Evolutionary conservation across 2,329 filamentous ascomycete species (phyloP), one percentile per base, ranked within the genome.

Genomic region (Aspergillus sergii): DNA sequence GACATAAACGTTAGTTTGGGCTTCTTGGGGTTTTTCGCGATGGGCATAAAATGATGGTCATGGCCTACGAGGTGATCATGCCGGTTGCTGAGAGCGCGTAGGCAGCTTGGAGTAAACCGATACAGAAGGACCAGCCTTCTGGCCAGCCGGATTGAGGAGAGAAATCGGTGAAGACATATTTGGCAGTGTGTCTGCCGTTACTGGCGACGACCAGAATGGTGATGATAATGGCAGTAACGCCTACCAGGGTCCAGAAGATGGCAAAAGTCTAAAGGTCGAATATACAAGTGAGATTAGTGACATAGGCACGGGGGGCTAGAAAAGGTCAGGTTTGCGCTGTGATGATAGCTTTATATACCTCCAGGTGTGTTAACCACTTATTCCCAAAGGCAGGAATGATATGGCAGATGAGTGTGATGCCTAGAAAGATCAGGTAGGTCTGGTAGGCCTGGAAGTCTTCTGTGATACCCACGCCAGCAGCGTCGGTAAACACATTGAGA

Each of bases 41-140:
- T 2, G 34, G 14, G 14, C 16, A 21, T 16, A 12, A 12, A 16
- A 16, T 6, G 21, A n/a, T 39, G 5, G 14, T 21, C 34, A 30
- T 32, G 64, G 82, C 87, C 83, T 79, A 89, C 87, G 88, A 90
- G 74, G 92, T 89, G 63, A 93, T 89, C 90, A 93, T 93, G 78
- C 91, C 91, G 34, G 87, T 78, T 0, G 89, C 87, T 1, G 91
- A 88, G 82, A 91, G 89, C 19, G 88, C 88, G 72, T 91, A 91
- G 4, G 76, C 81, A 21, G 88, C 87, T 75, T 91, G 89, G 7
- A 91, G 78, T 5, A 91, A 78, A 9, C 89, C 89, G 46, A 91
- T 86, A 70, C 90, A 91, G 76, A 90, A 91, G 0, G 88, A 86
- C 88, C 88, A 91, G 14, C 88, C 89, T 10, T 80, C 76, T 1